Evolutionary conservation across 495 filamentous ascomycete species (phyloP).

Genomic region (Hyaloscypha finlandica): DNA sequence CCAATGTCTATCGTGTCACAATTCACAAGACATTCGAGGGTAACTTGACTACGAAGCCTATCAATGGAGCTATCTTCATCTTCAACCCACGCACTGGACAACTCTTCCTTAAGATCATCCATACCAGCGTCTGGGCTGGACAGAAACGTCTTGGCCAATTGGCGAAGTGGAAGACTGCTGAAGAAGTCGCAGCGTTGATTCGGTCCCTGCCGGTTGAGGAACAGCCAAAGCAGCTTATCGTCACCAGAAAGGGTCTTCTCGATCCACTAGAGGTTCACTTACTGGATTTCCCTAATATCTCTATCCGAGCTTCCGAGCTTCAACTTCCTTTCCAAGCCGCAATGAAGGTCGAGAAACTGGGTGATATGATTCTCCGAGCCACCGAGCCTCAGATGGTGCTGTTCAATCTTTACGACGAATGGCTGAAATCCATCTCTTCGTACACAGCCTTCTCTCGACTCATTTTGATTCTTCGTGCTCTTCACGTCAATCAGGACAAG

Average conservation of each 20-base stretch:
- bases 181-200: constrained; percentile 98
- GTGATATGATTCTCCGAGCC: constrained; percentile 97
- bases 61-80: constrained; percentile 99
- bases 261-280: constrained; percentile 98
- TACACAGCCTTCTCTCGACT: constrained; percentile 98
- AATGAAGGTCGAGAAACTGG: constrained; percentile 99
- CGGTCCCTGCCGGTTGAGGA: constrained; percentile 97
- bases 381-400: constrained; percentile 99
- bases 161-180: constrained; percentile 99
- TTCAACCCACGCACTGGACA: constrained; percentile 99
- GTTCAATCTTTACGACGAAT: constrained; percentile 99
- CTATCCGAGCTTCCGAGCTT: constrained; percentile 95
- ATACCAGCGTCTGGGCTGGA: constrained; percentile 98
- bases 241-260: constrained; percentile 94
- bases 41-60: constrained; percentile 98
- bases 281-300: constrained; percentile 98
- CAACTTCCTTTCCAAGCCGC: constrained; percentile 99
- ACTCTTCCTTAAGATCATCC: constrained; percentile 98
- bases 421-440: constrained; percentile 97
- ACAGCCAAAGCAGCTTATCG: constrained; percentile 98
- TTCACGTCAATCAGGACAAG: constrained; percentile 98
- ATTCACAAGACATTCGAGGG: constrained; percentile 99
- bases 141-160: constrained; percentile 99
- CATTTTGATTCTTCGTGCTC: constrained; percentile 89
- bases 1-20: constrained; percentile 98